A percentile compares a stretch with the other conserved stretches of the same genome.
Evolutionary conservation across 768 basidiomycete genomes (phyloP).

Genomic region (Boletus sp.): DNA sequence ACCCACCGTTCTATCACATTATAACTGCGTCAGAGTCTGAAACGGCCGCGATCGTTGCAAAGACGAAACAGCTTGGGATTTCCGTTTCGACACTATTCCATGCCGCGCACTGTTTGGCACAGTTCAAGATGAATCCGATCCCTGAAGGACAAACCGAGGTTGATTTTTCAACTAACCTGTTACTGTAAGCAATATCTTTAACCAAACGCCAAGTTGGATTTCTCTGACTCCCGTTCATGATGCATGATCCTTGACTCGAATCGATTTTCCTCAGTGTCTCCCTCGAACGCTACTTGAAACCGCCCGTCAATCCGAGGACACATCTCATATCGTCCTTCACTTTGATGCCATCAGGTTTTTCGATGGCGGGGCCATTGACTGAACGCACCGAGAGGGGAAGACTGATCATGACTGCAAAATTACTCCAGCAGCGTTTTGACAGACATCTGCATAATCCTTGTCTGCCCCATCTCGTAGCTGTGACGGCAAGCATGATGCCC

Average conservation of each 20-base stretch:
- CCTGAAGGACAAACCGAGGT: slow-evolving; percentile 9
- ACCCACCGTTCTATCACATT: slow-evolving; percentile 4
- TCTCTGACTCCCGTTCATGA: too few species aligned
- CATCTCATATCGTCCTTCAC: slow-evolving; percentile 18
- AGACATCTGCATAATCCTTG: too few species aligned
- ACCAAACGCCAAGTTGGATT: too few species aligned
- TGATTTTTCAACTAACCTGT: slow-evolving; percentile 8
- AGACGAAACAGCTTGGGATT: background rate
- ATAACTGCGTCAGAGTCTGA: too few species aligned
- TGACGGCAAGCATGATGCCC: background rate
- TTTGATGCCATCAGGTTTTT: slow-evolving; percentile 13
- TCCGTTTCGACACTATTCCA: slow-evolving; percentile 19
- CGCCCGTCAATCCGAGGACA: slow-evolving; percentile 17
- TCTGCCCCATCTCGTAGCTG: background rate
- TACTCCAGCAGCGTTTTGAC: too few species aligned
- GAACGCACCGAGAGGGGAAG: slow-evolving; percentile 11
- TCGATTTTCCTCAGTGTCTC: slow-evolving; percentile 3
- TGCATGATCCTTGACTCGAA: background rate
- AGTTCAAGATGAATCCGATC: slow-evolving; percentile 22
- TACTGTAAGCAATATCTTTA: slow-evolving; percentile 9
- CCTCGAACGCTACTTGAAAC: slow-evolving; percentile 21
- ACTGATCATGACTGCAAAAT: slow-evolving; percentile 8
- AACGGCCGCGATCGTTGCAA: too few species aligned
- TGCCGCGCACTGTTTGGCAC: slow-evolving; percentile 23
- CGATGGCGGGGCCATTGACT: slow-evolving; percentile 11